phyloP scores from a whole-genome alignment of 2,329 filamentous ascomycete genomes.

The Colletotrichum horii region DNA sequence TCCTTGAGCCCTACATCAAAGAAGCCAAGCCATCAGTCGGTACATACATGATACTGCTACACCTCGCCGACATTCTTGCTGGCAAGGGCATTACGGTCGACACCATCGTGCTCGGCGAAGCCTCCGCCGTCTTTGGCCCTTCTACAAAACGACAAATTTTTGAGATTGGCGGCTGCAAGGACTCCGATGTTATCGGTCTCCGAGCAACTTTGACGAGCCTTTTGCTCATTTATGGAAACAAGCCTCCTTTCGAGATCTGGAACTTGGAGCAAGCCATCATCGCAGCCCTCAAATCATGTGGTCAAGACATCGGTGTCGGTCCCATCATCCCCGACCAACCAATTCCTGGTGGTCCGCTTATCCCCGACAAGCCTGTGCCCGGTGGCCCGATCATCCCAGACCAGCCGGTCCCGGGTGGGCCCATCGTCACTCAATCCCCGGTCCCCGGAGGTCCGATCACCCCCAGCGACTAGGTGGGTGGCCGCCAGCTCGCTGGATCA shows the following conservation, averaged over 20 bases:
- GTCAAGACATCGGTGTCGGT: slow-evolving; percentile 1
- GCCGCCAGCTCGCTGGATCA: background rate
- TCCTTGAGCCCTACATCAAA: background rate
- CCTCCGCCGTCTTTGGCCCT: background rate
- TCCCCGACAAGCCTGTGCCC: slow-evolving; percentile 28
- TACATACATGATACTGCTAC: slow-evolving; percentile 12
- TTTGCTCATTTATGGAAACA: slow-evolving; percentile 16
- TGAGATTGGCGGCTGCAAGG: slow-evolving; percentile 16
- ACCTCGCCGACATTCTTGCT: slow-evolving; percentile 21
- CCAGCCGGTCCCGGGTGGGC: slow-evolving; percentile 31
- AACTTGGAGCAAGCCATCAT: slow-evolving; percentile 23
- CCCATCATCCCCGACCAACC: slow-evolving; percentile 26
- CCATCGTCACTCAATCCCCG: slow-evolving; percentile 24
- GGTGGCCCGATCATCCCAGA: slow-evolving; percentile 27
- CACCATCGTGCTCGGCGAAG: slow-evolving; percentile 6
- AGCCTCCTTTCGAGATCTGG: slow-evolving; percentile 19
- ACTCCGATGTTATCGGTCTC: slow-evolving; percentile 23
- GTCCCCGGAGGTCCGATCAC: slow-evolving; percentile 14
- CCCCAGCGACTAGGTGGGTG: slow-evolving; percentile 3
- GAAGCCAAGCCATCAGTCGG: background rate
- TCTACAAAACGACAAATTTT: slow-evolving; percentile 23
- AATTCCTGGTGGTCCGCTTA: slow-evolving; percentile 34
- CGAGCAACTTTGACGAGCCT: slow-evolving; percentile 22
- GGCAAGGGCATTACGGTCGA: slow-evolving; percentile 13
- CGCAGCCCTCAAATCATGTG: slow-evolving; percentile 22